These are phyloP conservation scores for Magnusiomyces suaveolens DNA, from an alignment of 1,139 yeast genomes.

Conservation along the genomic window DNA sequence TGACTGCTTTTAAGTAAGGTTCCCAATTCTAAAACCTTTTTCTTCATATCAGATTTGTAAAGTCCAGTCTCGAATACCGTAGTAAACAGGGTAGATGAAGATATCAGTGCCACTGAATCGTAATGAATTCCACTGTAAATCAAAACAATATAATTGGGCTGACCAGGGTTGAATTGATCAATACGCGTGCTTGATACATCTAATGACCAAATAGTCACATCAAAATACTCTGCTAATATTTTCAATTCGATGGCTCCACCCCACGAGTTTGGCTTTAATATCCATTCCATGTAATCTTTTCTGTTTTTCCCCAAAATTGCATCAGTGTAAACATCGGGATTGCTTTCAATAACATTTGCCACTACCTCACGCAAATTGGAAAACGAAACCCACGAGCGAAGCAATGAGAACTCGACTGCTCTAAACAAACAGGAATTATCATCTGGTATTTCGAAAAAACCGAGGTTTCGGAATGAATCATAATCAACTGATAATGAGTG, in stretches of 20 bases:
- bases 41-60: constrained; percentile 16
- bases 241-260: constrained; percentile 81
- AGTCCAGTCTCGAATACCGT: constrained; percentile 18
- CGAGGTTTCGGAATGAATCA: constrained; percentile 29
- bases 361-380: constrained; percentile 42
- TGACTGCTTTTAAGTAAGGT: constrained; percentile 42
- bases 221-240: constrained; percentile 48
- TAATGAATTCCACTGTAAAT: constrained; percentile 71
- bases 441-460: constrained; percentile 58
- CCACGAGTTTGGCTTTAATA: constrained; percentile 54
- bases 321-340: constrained; percentile 44
- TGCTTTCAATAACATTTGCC: constrained; percentile 37
- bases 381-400: constrained; percentile 39
- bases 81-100: neutral
- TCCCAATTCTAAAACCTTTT: constrained; percentile 38
- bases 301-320: constrained; percentile 50
- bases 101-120: constrained; percentile 50
- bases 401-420: constrained; percentile 40
- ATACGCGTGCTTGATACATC: constrained; percentile 58
- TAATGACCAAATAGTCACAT: constrained; percentile 48
- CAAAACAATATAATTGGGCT: constrained; percentile 41
- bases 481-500: no score
- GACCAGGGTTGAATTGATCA: constrained; percentile 47
- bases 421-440: constrained; percentile 76
- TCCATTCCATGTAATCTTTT: constrained; percentile 53